Base-by-base conservation (phyloP, 768 basidiomycete genomes). In the Hypholoma fasciculare region DNA sequence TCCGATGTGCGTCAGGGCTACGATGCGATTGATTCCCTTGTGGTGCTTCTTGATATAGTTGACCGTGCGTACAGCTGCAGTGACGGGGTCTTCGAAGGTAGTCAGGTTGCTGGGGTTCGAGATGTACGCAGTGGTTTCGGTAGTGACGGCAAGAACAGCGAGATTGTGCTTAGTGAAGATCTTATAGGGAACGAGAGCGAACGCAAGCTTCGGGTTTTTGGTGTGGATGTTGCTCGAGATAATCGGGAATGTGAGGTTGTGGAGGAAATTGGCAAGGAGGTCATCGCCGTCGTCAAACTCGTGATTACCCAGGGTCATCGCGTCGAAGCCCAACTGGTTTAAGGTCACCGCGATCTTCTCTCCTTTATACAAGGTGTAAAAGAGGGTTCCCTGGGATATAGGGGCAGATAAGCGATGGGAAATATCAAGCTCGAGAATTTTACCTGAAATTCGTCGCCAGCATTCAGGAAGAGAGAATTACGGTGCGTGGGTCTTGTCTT, bases 391-490 rank as follows among this genome's bases (percentile, higher is more conserved):
- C 70, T 78, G 52, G 23, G 27, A 27, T 26, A 11, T 50, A 14
- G 23, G 13, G 3, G 23, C 37, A 23, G 30, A 11, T n/a, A 7
- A 40, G n/a, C 34, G 8, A 9, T 13, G 13, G 16, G 12, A 8
- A 30, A 50, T n/a, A 9, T 14, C 40, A 17, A 43, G 8, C 5
- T 12, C 12, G 17, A 27, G 34, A 34, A 39, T 36, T 56, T 19
- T 48, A 70, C 76, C 67, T 78, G 79, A 62, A 79, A 80, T 62
- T 81, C 79, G 60, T 81, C 79, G 5, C 80, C 80, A 47, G 75
- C 73, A 63, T 80, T 77, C 48, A 80, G 61, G 57, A 80, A 72
- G 3, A 81, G 58, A 7, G 71, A 74, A 64, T 80, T 73, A 20
- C 70, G 63, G 27, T 69, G 70, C 9, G 59, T 63, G 6, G 63